Base-by-base conservation (phyloP, 1,284 basidiomycete genomes). In the Rhizoctonia solani region DNA sequence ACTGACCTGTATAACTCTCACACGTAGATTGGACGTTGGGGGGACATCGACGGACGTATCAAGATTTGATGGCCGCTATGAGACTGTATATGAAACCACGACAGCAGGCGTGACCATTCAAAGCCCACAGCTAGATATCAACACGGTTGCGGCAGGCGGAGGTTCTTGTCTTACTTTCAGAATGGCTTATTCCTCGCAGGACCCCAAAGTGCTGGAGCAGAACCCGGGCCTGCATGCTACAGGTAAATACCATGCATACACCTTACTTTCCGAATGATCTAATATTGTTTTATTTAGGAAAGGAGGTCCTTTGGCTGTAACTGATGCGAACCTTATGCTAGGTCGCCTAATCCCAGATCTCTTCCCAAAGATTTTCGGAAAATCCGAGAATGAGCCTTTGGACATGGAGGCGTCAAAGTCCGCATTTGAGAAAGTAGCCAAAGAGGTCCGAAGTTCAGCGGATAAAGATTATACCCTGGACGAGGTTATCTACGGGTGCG, bases 21-120 rank as follows among this genome's bases (percentile, higher is more conserved):
- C 13, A 25, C n/a, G 32, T 54, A 89, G 87, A 1, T 76, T 90
- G 63, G 90, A 93, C 72, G 88, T 87, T 69, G 93, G 93, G 3
- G 94, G 94, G 0, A 97, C 94, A 0, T 90, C 87, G 0, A 95
- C 93, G 0, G 94, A 97, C 73, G 93, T 97, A 0, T 93, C 92
- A 3, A 84, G 94, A 9, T 96, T 87, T 74, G 89, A 87, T 25
- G 93, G 93, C 0, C 81, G 87, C 27, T 95, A 92, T 74, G 93
- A 96, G 76, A 83, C 89, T 25, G 90, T 94, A 0, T 93, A 92
- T 75, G 94, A 98, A 76, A 93, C 94, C 0, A 93, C 90, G 0
- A 93, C 94, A 0, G 94, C 94, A 0, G 93, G 93, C 0, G 88
- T 96, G 11, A 89, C 89, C 0, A 92, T 98, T 66, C 90, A 94